Evolutionary conservation across 2,329 filamentous ascomycete genomes (phyloP), one percentile per base, ranked within the genome.

Genomic region (Beauveria sp.): DNA sequence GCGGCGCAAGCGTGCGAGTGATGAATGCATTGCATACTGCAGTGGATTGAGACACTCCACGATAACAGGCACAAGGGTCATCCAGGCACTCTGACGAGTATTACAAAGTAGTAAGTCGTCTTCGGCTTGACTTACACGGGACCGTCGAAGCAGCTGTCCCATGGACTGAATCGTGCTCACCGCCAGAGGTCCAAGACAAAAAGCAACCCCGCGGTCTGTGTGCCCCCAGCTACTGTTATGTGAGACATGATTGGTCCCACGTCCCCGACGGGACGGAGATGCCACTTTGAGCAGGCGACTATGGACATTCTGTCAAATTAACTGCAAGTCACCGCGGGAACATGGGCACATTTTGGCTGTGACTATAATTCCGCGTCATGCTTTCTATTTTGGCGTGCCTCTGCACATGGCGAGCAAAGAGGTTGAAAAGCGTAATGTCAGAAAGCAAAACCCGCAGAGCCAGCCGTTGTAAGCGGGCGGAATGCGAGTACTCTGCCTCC

Each of bases 341-440:
- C 45, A 26, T 4, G 20, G 31, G 12, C 20, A 8, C 20, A 12
- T 18, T 22, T n/a, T 3, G 31, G 34, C 52, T 28, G 54, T 48
- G 14, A 12, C 34, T 12, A 38, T 38, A 12, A 38, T 14, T 22
- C 14, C 48, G 22, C 48, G 26, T 31, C 49, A 31, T 53, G 28
- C 51, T 52, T 57, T 12, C 31, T 53, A 52, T 52, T 46, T 46
- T 49, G 22, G 7, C 31, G 6, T 53, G n/a, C 10, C 22, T 34
- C 14, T 45, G 42, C 52, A 57, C 57, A 60, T 60, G 57, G 57
- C 46, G 52, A 34, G 48, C 57, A 52, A 43, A 18, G 46, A 40
- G 40, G 54, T 22, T 38, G 34, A 10, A 12, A 34, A 12, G 31
- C 31, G 31, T 8, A 34, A 38, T 38, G 34, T 14, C 34, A 38